Percentiles rank a stretch among this genome's conserved stretches.
Conservation (phyloP, 1,284 basidiomycete genomes). For the Wolfiporia cocos region DNA sequence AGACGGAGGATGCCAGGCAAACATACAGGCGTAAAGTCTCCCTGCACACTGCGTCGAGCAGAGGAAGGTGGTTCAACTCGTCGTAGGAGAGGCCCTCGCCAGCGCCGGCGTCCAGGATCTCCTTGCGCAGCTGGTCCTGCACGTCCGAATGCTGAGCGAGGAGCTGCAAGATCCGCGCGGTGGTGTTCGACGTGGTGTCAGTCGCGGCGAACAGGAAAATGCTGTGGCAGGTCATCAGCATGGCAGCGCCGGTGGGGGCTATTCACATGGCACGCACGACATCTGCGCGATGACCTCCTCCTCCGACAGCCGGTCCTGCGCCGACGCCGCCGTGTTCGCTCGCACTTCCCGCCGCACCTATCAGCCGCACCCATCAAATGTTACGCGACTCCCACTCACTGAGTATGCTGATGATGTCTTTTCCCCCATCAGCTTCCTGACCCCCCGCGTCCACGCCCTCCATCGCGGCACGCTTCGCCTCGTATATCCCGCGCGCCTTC, state of each 20-base stretch:
- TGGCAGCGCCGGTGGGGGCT: not conserved
- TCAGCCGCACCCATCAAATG: no score
- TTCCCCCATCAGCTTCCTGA: constrained; percentile 20
- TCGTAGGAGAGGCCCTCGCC: constrained; percentile 15
- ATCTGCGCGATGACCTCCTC: constrained; percentile 28
- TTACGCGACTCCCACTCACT: no score
- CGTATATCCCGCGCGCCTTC: constrained; percentile 12
- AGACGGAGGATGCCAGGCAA: no score
- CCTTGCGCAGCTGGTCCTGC: constrained; percentile 16
- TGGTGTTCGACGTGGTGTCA: constrained; percentile 19
- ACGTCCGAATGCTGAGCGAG: constrained; percentile 14
- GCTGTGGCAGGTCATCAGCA: constrained; percentile 1
- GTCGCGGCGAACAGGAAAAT: constrained; percentile 18
- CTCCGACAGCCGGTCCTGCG: constrained; percentile 24
- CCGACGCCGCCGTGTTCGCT: constrained; percentile 22
- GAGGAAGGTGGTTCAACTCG: constrained; percentile 14
- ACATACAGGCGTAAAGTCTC: constrained; percentile 19
- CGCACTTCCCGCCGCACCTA: no score
- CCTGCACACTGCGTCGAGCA: constrained; percentile 19
- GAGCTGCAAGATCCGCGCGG: constrained; percentile 14
- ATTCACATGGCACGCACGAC: constrained; percentile 18
- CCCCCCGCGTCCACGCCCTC: constrained; percentile 17
- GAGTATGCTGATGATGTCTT: constrained; percentile 28
- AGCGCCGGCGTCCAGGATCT: constrained; percentile 12
- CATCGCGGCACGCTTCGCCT: constrained; percentile 18